phyloP scores from a whole-genome alignment of 768 basidiomycete genomes.

The Collybia mongolica region DNA sequence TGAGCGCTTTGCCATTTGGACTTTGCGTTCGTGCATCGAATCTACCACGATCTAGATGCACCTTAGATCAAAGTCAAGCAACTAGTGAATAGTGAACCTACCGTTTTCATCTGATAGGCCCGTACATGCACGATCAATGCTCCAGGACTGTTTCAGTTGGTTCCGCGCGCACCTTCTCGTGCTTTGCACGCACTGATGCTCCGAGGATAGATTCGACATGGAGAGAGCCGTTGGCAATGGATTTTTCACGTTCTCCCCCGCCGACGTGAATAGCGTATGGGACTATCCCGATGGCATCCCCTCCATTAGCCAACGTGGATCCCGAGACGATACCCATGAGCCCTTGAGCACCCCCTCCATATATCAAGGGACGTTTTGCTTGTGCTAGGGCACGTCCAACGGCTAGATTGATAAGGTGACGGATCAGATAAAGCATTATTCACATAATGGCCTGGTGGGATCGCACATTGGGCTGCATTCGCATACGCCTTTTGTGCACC shows the following conservation, averaged over 20 bases:
- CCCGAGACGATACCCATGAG: slow-evolving; percentile 85
- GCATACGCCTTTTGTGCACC: slow-evolving; percentile 63
- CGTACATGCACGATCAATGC: no score
- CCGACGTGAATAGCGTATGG: slow-evolving; percentile 72
- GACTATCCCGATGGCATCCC: slow-evolving; percentile 74
- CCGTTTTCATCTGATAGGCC: neutral
- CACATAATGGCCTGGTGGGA: neutral
- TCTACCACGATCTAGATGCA: slow-evolving; percentile 59
- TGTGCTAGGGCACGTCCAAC: slow-evolving; percentile 71
- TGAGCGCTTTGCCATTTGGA: slow-evolving; percentile 82
- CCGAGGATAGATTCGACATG: slow-evolving; percentile 5
- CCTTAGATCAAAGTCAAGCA: no score
- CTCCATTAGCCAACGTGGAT: slow-evolving; percentile 62
- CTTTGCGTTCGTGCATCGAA: slow-evolving; percentile 88
- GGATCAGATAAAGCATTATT: neutral
- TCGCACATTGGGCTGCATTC: slow-evolving; percentile 70
- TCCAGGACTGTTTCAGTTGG: no score
- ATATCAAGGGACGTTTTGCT: slow-evolving; percentile 65
- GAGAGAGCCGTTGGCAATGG: slow-evolving; percentile 19
- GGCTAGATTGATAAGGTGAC: slow-evolving; percentile 38
- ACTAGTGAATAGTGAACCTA: neutral
- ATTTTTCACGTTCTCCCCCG: slow-evolving; percentile 62
- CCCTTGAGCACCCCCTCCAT: slow-evolving; percentile 82
- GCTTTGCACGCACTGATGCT: neutral
- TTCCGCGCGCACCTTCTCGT: neutral